Percentiles rank a stretch among this genome's conserved stretches.
phyloP scores from a whole-genome alignment of 2,329 filamentous ascomycete species.

The Fusarium tuaranense region DNA sequence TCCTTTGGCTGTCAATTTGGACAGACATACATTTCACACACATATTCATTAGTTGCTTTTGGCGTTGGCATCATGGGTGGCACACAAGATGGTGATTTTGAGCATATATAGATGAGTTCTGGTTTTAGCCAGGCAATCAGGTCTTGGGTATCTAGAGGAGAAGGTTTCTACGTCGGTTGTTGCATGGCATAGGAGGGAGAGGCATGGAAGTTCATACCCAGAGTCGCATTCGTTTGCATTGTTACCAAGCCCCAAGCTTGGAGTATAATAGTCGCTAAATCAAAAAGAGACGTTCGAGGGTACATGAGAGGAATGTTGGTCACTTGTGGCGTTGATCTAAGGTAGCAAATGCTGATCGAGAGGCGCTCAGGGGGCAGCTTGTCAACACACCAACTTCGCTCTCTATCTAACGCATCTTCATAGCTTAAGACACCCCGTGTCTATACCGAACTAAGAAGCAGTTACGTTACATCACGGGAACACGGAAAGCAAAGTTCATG shows the following conservation, averaged over 20 bases:
- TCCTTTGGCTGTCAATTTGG: conserved; percentile 5
- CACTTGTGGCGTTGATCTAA: neutral
- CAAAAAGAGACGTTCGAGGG: neutral
- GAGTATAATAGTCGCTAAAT: conserved; percentile 2
- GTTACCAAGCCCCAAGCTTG: neutral
- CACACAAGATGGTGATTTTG: neutral
- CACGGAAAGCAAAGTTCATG: neutral
- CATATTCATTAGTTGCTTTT: neutral
- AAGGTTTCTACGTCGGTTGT: neutral
- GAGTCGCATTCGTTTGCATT: conserved; percentile 15
- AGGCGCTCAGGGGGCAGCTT: neutral
- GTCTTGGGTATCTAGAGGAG: neutral
- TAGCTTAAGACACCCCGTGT: neutral
- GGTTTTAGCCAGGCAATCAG: neutral
- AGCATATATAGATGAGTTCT: neutral
- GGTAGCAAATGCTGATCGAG: neutral
- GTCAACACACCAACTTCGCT: neutral
- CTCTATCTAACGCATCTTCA: neutral
- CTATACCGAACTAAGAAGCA: no score
- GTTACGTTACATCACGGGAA: neutral
- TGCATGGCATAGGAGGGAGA: neutral
- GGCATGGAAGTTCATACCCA: conserved; percentile 24
- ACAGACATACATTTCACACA: neutral
- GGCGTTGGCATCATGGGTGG: neutral
- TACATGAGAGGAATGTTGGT: neutral